These are phyloP conservation scores for Elsinoe ampelina DNA, from an alignment of 2,329 filamentous ascomycete genomes.

Conservation along the genomic window DNA sequence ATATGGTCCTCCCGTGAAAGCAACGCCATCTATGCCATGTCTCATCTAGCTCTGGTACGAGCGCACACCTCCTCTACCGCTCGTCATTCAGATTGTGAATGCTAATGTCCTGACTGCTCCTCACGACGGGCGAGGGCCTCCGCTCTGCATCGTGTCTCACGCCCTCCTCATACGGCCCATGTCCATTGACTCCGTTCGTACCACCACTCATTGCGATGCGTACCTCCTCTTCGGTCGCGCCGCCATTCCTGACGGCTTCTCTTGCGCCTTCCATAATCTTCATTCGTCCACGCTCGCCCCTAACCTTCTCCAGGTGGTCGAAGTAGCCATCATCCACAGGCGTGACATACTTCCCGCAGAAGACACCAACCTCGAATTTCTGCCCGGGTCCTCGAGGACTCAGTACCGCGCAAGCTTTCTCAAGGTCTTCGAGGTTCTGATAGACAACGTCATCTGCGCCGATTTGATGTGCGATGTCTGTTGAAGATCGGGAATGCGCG, in stretches of 20 bases:
- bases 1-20: neutral
- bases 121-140: slow-evolving; percentile 21
- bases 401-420: slow-evolving; percentile 65
- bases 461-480: slow-evolving; percentile 56
- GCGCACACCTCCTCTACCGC: neutral
- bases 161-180: slow-evolving; percentile 18
- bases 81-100: slow-evolving; percentile 47
- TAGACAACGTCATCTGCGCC: slow-evolving; percentile 70
- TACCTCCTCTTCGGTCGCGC: slow-evolving; percentile 51
- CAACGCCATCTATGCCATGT: slow-evolving; percentile 6
- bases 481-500: slow-evolving; percentile 55
- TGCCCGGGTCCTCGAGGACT: slow-evolving; percentile 49
- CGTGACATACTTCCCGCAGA: slow-evolving; percentile 80
- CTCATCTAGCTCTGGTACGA: neutral
- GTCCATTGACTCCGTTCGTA: slow-evolving; percentile 26
- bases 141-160: slow-evolving; percentile 22
- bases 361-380: slow-evolving; percentile 84
- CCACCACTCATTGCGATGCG: slow-evolving; percentile 55
- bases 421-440: slow-evolving; percentile 69
- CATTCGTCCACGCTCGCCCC: slow-evolving; percentile 60
- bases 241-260: slow-evolving; percentile 54
- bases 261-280: slow-evolving; percentile 58
- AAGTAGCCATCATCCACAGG: slow-evolving; percentile 73
- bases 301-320: slow-evolving; percentile 61
- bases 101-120: slow-evolving; percentile 47